phyloP scores from a whole-genome alignment of 1,284 basidiomycete species.

The Boletus sp. region DNA sequence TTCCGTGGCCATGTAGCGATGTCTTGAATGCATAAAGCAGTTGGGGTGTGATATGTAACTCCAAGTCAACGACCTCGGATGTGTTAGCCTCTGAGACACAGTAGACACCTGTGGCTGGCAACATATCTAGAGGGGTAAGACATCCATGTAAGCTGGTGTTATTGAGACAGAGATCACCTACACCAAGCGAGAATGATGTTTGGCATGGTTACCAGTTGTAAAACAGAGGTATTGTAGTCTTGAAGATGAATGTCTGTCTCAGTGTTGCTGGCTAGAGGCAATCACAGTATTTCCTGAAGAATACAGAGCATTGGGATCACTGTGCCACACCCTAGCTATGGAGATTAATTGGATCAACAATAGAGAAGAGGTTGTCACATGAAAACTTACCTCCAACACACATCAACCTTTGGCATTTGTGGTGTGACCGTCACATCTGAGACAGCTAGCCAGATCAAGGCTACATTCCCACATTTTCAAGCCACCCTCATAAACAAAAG shows the following conservation, averaged over 20 bases:
- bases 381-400: slow-evolving; percentile 58
- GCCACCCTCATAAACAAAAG: slow-evolving; percentile 94
- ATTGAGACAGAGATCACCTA: slow-evolving; percentile 43
- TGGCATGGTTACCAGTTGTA: slow-evolving; percentile 83
- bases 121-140: slow-evolving; percentile 23
- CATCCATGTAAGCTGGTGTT: not conserved
- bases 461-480: slow-evolving; percentile 99
- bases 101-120: slow-evolving; percentile 22
- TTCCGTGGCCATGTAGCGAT: slow-evolving; percentile 51
- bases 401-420: slow-evolving; percentile 43
- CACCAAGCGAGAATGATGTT: slow-evolving; percentile 89
- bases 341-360: not conserved
- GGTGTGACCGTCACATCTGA: slow-evolving; percentile 35
- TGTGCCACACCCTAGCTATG: slow-evolving; percentile 88
- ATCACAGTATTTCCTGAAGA: slow-evolving; percentile 60
- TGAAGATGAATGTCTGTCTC: slow-evolving; percentile 77
- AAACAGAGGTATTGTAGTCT: slow-evolving; percentile 88
- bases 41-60: slow-evolving; percentile 61
- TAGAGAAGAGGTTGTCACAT: slow-evolving; percentile 5
- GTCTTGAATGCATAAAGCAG: slow-evolving; percentile 65
- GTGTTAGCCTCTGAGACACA: slow-evolving; percentile 10
- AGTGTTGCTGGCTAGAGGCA: slow-evolving; percentile 15
- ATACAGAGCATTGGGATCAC: slow-evolving; percentile 80
- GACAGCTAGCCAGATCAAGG: slow-evolving; percentile 75
- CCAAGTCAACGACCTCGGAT: slow-evolving; percentile 27